Percentiles rank a stretch among this genome's conserved stretches.
Conservation (phyloP, 2,329 filamentous ascomycete species). For the Sarocladium kiliense region DNA sequence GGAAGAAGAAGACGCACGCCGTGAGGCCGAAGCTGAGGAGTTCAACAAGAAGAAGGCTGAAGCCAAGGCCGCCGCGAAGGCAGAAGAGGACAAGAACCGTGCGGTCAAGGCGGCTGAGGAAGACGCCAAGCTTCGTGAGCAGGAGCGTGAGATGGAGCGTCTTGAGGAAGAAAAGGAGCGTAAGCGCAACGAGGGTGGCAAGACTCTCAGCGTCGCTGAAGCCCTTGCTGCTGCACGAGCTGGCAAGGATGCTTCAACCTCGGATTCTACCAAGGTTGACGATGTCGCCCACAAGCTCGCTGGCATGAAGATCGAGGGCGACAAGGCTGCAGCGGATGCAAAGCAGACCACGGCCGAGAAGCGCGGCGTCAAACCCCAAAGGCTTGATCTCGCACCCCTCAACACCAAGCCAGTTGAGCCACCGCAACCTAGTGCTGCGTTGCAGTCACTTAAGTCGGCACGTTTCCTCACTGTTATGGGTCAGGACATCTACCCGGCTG, state of each 20-base stretch:
- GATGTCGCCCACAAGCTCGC: conserved; percentile 45
- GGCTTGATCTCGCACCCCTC: conserved; percentile 77
- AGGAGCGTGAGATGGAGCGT: conserved; percentile 67
- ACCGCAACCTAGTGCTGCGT: conserved; percentile 85
- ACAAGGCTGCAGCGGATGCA: conserved; percentile 37
- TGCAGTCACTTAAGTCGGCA: conserved; percentile 88
- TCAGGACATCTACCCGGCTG: conserved; percentile 74
- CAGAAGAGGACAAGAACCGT: conserved; percentile 40
- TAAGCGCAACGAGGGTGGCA: conserved; percentile 42
- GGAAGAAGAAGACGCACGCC: conserved; percentile 49
- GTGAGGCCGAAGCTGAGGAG: conserved; percentile 44
- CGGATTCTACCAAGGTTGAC: conserved; percentile 31
- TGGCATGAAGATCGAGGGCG: conserved; percentile 41
- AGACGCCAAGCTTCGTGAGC: conserved; percentile 64
- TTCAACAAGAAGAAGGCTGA: conserved; percentile 41
- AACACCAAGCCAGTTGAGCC: conserved; percentile 85
- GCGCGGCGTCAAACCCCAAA: conserved; percentile 68
- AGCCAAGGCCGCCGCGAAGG: conserved; percentile 41
- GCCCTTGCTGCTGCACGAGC: conserved; percentile 35
- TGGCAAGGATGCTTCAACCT: conserved; percentile 25
- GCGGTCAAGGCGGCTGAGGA: conserved; percentile 47
- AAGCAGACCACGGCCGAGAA: conserved; percentile 51
- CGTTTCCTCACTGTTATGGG: conserved; percentile 79
- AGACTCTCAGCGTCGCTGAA: conserved; percentile 46
- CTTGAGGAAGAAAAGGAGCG: conserved; percentile 66